Base-by-base conservation (phyloP, 202 grass and related monocot species). In the Carex sylvatica region DNA sequence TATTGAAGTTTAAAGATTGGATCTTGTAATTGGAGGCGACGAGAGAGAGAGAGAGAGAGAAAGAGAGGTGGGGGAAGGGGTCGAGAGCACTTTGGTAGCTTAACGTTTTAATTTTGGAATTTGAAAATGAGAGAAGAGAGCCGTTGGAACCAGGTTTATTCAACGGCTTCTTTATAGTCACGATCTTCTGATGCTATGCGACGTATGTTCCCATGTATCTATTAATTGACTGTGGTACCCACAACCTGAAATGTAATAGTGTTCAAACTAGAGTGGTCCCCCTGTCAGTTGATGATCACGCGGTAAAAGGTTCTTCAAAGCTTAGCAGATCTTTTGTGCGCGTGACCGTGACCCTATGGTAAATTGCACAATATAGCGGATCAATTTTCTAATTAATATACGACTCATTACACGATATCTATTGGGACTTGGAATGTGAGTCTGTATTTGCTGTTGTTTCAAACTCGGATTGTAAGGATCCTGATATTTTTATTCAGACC, bases 121-220 rank as follows among this genome's bases (percentile, higher is more conserved):
- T 81, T 81, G 78, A 64, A 81, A 81, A 64, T 9, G 18, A 16
- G 9, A 77, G 38, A 81, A 65, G 14, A 81, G 78, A 81, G 78
- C 78, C 60, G 78, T 81, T 81, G 78, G 78, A 81, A 65, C 6
- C 11, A 30, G 19, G 60, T 44, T 24, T 44, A 80, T 24, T 42
- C 42, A 80, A 80, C 78, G 78, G 49, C 60, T 66, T 13, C 63
- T 64, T 74, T 79, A 35, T 28, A 2, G 3, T 7, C 14, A 1
- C 0, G 36, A 40, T 80, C 58, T 61, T 60, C 58, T 24, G 38
- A 9, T 13, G 40, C 49, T 2, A 18, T 31, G 12, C 47, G 2
- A 75, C 55, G 0, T 75, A 18, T 28, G 7, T 18, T 75, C 12
- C 47, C 20, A 15, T 75, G 72, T 55, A 15, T 14, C 14, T 33